These are phyloP conservation scores for Populus hybrid DNA, from an alignment of 441 rosid species.

Conservation along the genomic window DNA sequence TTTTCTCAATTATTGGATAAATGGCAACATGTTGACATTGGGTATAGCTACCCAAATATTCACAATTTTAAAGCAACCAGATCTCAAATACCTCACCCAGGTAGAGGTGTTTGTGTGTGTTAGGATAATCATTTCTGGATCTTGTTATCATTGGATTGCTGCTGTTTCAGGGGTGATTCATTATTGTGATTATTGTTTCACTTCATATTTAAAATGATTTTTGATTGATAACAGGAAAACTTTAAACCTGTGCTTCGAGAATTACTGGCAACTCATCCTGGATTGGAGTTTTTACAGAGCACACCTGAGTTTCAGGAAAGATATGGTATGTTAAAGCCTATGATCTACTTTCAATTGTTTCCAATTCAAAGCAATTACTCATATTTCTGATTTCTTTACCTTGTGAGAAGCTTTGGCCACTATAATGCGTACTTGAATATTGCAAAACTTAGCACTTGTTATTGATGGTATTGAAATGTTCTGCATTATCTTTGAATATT, in stretches of 20 bases:
- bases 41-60: slow-evolving; percentile 79
- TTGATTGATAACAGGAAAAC: slow-evolving; percentile 67
- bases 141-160: not conserved
- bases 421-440: not conserved
- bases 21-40: slow-evolving; percentile 74
- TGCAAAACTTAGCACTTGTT: not conserved
- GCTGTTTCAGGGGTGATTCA: not conserved
- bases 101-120: slow-evolving; percentile 27
- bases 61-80: slow-evolving; percentile 75
- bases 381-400: not conserved
- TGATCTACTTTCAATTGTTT: slow-evolving; percentile 6
- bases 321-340: slow-evolving; percentile 65
- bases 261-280: slow-evolving; percentile 95
- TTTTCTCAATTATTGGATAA: slow-evolving; percentile 85
- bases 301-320: slow-evolving; percentile 99
- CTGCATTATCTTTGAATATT: not conserved
- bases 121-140: not conserved
- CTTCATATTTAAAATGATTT: slow-evolving; percentile 13
- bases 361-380: slow-evolving; percentile 3
- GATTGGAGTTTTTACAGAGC: slow-evolving; percentile 88
- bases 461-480: not conserved
- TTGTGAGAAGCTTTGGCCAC: not conserved
- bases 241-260: slow-evolving; percentile 86
- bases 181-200: not conserved
- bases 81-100: slow-evolving; percentile 73